These are phyloP conservation scores for Fraxinus nigra DNA, from an alignment of 305 asterid genomes.

Conservation along the genomic window DNA sequence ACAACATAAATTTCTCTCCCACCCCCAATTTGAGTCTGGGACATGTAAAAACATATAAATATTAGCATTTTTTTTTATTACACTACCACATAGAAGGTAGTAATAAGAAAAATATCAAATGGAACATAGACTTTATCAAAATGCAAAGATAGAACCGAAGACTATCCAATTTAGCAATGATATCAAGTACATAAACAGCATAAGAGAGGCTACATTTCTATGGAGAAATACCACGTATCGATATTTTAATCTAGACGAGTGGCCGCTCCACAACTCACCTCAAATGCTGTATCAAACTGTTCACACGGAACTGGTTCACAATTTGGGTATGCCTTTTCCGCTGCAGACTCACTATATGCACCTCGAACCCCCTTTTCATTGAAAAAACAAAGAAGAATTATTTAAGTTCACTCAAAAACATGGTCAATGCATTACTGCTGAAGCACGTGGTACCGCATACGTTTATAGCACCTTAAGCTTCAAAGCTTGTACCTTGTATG, in stretches of 20 bases:
- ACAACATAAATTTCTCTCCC: not conserved
- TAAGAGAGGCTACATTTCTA: not conserved
- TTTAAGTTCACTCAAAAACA: not conserved
- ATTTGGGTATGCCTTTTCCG: constrained; percentile 96
- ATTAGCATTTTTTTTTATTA: not conserved
- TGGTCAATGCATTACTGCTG: constrained; percentile 1
- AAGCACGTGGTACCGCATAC: constrained; percentile 23
- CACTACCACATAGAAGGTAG: constrained; percentile 1
- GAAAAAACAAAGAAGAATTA: constrained; percentile 3
- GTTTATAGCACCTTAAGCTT: not conserved
- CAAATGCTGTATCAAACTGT: constrained; percentile 91
- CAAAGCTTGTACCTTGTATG: constrained; percentile 13
- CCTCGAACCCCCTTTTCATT: constrained; percentile 76
- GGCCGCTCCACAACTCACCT: constrained; percentile 41
- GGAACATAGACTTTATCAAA: constrained; percentile 7
- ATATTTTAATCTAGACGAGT: not conserved
- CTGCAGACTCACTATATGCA: constrained; percentile 93
- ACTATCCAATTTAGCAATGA: not conserved
- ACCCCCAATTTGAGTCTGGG: not conserved
- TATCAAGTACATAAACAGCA: constrained; percentile 5
- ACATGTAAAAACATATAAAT: not conserved
- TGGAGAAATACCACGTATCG: not conserved
- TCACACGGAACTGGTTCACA: constrained; percentile 98
- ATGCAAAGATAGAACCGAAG: not conserved
- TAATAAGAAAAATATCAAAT: not conserved